These are phyloP conservation scores for Paraconiothyrium sp. DNA, from an alignment of 2,329 filamentous ascomycete species.

Conservation along the genomic window DNA sequence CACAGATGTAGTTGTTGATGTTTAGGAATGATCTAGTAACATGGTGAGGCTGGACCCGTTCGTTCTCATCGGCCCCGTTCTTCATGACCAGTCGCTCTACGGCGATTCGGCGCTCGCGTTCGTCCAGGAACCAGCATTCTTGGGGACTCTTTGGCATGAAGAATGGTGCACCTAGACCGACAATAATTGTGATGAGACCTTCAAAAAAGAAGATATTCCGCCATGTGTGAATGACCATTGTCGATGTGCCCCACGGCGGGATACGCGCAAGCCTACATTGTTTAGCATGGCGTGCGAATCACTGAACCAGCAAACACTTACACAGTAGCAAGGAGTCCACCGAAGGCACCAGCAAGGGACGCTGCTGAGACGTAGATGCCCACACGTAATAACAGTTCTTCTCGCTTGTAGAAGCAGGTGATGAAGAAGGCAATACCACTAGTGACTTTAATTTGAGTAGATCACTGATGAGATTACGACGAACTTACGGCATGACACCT, in stretches of 20 bases:
- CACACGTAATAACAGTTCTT: slow-evolving; percentile 65
- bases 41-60: slow-evolving; percentile 60
- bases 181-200: slow-evolving; percentile 63
- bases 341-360: slow-evolving; percentile 66
- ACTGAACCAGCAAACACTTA: slow-evolving; percentile 37
- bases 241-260: slow-evolving; percentile 60
- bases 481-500: slow-evolving; percentile 62
- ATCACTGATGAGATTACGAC: background rate
- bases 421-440: slow-evolving; percentile 66
- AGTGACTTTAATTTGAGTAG: background rate
- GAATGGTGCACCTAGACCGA: slow-evolving; percentile 60
- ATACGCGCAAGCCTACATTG: slow-evolving; percentile 50
- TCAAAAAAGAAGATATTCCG: slow-evolving; percentile 70
- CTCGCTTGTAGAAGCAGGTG: slow-evolving; percentile 65
- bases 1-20: slow-evolving; percentile 69
- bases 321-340: slow-evolving; percentile 65
- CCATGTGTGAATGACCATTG: slow-evolving; percentile 57
- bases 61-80: slow-evolving; percentile 56
- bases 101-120: slow-evolving; percentile 65
- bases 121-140: slow-evolving; percentile 61
- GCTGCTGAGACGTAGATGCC: slow-evolving; percentile 66
- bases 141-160: slow-evolving; percentile 62
- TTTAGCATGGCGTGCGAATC: slow-evolving; percentile 15
- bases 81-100: slow-evolving; percentile 61
- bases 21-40: slow-evolving; percentile 63